These are phyloP conservation scores for Populus pruinosa DNA, from an alignment of 345 rosid genomes.

Conservation along the genomic window DNA sequence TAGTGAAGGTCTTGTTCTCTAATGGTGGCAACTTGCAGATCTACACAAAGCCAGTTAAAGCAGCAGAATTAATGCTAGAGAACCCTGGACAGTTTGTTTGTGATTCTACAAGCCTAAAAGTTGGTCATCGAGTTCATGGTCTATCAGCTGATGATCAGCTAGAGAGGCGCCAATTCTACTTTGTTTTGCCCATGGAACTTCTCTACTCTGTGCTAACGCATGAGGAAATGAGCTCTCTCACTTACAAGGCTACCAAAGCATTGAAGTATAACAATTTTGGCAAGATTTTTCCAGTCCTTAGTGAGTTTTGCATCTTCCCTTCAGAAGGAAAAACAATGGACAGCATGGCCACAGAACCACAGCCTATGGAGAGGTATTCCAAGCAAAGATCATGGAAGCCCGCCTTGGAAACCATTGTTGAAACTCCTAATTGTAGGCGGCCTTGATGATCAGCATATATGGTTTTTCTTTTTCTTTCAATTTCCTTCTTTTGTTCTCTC, in stretches of 20 bases:
- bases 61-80: conserved; percentile 43
- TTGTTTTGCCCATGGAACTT: conserved; percentile 57
- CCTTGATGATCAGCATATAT: neutral
- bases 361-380: conserved; percentile 18
- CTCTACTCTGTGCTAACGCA: conserved; percentile 50
- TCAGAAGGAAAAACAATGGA: conserved; percentile 8
- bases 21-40: conserved; percentile 36
- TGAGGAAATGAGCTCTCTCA: conserved; percentile 43
- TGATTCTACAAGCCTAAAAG: conserved; percentile 31
- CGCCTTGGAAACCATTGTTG: conserved; percentile 53
- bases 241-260: conserved; percentile 35
- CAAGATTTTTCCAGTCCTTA: conserved; percentile 40
- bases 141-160: conserved; percentile 46
- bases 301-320: conserved; percentile 40
- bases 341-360: neutral
- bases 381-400: conserved; percentile 64
- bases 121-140: conserved; percentile 40
- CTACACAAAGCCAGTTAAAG: conserved; percentile 41
- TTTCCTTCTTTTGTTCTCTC: neutral
- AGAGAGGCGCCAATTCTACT: conserved; percentile 38
- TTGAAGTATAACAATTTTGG: conserved; percentile 28
- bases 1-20: conserved; percentile 28
- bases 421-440: conserved; percentile 23
- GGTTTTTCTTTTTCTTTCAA: neutral
- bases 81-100: conserved; percentile 51